phyloP scores from a whole-genome alignment of 2,329 filamentous ascomycete genomes.

The Zasmidium citrigriseum region DNA sequence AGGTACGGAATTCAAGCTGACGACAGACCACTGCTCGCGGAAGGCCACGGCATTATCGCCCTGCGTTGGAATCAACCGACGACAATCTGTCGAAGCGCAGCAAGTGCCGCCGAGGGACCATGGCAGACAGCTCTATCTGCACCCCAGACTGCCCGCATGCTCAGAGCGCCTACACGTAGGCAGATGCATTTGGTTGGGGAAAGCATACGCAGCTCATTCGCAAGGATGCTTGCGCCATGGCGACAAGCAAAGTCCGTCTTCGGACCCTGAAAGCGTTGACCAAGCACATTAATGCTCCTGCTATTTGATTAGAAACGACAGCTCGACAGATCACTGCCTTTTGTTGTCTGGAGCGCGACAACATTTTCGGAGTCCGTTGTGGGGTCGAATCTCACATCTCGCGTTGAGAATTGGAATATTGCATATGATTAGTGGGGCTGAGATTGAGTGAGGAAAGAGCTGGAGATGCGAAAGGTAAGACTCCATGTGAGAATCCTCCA shows the following conservation, averaged over 20 bases:
- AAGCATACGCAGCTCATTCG: conserved; percentile 1
- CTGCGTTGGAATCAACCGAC: not conserved
- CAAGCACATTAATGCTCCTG: too few species aligned
- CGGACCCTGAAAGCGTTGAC: too few species aligned
- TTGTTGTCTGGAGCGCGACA: too few species aligned
- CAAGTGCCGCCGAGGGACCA: not conserved
- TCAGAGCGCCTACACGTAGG: not conserved
- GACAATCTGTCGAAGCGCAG: too few species aligned
- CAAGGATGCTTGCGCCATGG: conserved; percentile 5
- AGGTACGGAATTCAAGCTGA: not conserved
- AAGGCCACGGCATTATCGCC: not conserved
- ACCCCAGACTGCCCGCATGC: conserved; percentile 5
- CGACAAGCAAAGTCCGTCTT: too few species aligned
- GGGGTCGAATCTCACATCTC: too few species aligned
- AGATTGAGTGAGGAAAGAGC: too few species aligned
- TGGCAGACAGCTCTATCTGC: not conserved
- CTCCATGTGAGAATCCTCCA: not conserved
- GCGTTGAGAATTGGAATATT: too few species aligned
- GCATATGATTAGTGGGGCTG: too few species aligned
- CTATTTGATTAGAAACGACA: too few species aligned
- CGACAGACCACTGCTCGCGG: not conserved
- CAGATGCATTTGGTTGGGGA: conserved; percentile 5
- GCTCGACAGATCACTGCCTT: too few species aligned
- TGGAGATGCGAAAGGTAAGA: not conserved
- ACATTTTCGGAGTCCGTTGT: too few species aligned